A percentile compares a stretch with the other conserved stretches of the same genome.
Conservation (phyloP, 2,329 filamentous ascomycete genomes). For the Blastomyces parvus region DNA sequence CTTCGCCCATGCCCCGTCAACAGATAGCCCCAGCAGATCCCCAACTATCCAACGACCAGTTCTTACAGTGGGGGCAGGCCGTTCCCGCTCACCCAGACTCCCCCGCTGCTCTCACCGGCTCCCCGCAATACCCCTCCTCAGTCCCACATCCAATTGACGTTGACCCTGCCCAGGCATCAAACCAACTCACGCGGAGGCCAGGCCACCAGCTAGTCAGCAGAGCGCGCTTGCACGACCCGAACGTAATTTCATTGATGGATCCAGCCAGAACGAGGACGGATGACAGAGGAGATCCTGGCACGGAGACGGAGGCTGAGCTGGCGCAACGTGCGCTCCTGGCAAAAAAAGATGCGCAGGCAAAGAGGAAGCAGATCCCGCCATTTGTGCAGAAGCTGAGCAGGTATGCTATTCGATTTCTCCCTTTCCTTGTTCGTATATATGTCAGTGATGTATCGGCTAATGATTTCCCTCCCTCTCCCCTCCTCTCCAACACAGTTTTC, state of each 20-base stretch:
- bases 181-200: constrained; percentile 35
- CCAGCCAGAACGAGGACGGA: constrained; percentile 20
- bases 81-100: constrained; percentile 23
- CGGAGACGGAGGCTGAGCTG: constrained; percentile 63
- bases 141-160: constrained; percentile 32
- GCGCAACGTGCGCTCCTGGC: constrained; percentile 71
- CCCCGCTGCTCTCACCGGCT: constrained; percentile 18
- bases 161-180: constrained; percentile 41
- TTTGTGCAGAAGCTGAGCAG: constrained; percentile 98
- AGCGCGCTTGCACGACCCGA: constrained; percentile 31
- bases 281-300: constrained; percentile 34
- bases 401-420: constrained; percentile 43
- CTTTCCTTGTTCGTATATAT: background rate
- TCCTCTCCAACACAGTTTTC: constrained; percentile 54
- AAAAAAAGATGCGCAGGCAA: constrained; percentile 78
- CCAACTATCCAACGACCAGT: constrained; percentile 44
- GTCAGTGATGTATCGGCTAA: constrained; percentile 3
- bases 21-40: constrained; percentile 37
- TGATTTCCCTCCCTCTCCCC: constrained; percentile 12
- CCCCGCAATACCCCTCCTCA: constrained; percentile 17
- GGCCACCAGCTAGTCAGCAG: constrained; percentile 33
- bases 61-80: constrained; percentile 46
- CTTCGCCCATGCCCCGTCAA: constrained; percentile 53
- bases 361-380: constrained; percentile 90
- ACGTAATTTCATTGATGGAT: constrained; percentile 23